Evolutionary conservation across 2,329 filamentous ascomycete species (phyloP).

Genomic region (Pezicula radicicola): DNA sequence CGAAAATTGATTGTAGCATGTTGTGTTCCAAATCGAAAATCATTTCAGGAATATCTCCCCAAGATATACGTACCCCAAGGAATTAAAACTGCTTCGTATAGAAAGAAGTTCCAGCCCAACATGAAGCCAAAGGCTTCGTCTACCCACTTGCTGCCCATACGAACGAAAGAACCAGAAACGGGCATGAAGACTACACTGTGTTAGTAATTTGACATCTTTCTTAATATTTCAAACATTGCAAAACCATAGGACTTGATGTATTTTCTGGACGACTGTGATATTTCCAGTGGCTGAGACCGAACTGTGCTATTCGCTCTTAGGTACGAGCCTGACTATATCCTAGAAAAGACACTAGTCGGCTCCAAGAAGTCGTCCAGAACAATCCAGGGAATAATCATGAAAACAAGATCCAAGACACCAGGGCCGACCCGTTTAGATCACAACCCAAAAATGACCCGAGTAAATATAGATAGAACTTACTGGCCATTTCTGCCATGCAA

Average conservation of each 20-base stretch:
- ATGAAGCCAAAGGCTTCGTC: conserved; percentile 53
- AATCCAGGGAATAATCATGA: neutral
- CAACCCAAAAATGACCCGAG: neutral
- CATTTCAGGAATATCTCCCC: too few relatives aligned
- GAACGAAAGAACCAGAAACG: conserved; percentile 49
- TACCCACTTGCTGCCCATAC: conserved; percentile 50
- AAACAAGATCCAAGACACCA: too few relatives aligned
- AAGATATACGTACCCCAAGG: conserved; percentile 7
- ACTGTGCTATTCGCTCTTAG: too few relatives aligned
- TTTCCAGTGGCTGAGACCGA: too few relatives aligned
- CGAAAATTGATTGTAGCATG: neutral
- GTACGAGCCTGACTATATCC: too few relatives aligned
- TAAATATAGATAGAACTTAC: neutral
- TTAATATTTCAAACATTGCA: too few relatives aligned
- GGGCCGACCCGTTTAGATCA: too few relatives aligned
- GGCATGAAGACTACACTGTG: conserved; percentile 41
- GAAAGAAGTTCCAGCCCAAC: conserved; percentile 59
- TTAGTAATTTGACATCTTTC: too few relatives aligned
- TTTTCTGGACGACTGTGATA: too few relatives aligned
- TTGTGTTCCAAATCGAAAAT: too few relatives aligned
- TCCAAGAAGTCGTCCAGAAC: neutral
- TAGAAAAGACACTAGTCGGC: neutral
- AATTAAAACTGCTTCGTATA: conserved; percentile 42
- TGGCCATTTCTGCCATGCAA: conserved; percentile 47
- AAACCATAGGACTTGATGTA: too few relatives aligned